Base-by-base conservation (phyloP, 2,329 filamentous ascomycete genomes). In the Pseudopyrenochaeta lycopersici region DNA sequence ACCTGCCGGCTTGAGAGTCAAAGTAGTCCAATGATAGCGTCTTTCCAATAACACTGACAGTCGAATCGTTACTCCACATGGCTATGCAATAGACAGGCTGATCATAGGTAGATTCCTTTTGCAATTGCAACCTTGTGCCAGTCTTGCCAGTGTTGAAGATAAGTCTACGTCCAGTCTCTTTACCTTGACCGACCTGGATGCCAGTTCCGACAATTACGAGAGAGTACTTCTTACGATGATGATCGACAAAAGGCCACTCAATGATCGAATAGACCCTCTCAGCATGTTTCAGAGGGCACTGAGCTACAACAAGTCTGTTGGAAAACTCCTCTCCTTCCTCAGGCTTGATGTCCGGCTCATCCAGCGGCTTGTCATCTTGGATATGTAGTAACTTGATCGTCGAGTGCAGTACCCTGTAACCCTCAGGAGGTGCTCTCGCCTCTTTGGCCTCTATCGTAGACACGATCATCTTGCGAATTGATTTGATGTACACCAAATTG, bases 161-260 rank as follows among this genome's bases (percentile, higher is more conserved):
- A 10, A 74, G 50, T 46, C 65, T 59, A 30, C 73, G 64, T 35
- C 73, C 73, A 3, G 36, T 58, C 23, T 72, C 63, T 20, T 63
- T 63, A 3, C 60, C 64, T 1, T 45, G 11, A 3, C 52, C 53
- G 9, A 51, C 40, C 9, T 46, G 62, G 11, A 72, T 54, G 1
- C 70, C 68, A 14, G 84, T 85, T 3, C 84, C 81, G 10, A 90
- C 81, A 12, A 91, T 79, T 29, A 91, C 78, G 66, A 87, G 89
- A 1, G 84, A 80, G 72, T 88, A 89, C 0, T 75, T 80, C 49
- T 82, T 84, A n/a, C 78, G 80, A 4, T 62, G 54, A 32, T 84
- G 80, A 49, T 84, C 84, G 29, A 78, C 75, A 56, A 84, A 86
- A 4, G 79, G 71, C 90, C 90, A 92, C 56, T 90, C 86, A 1